Evolutionary conservation across 129 eudicot genomes (phyloP), one percentile per base, ranked within the genome.

Genomic region (Tagetes erecta): DNA sequence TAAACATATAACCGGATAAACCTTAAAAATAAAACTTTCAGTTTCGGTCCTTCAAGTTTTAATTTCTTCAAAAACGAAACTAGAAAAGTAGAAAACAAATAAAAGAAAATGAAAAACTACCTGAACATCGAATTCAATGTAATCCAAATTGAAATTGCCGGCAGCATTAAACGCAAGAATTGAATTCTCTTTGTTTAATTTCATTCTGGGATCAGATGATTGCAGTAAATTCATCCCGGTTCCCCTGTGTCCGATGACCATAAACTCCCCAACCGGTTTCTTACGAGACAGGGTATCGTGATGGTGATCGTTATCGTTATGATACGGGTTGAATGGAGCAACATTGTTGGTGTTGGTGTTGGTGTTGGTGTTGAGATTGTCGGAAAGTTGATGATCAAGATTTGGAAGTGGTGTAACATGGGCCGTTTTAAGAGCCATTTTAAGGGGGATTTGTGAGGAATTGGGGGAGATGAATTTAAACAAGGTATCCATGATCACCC

Each of bases 71-170:
- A 20, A 20, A 20, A 20, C 27, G 27, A 20, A 20, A 20, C n/a
- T 5, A 3, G 27, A 50, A 1, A 11, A 27, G 0, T 4, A 8
- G 1, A 56, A 20, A 36, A 5, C 4, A 4, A 47, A 45, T 2
- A 4, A 0, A 38, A 14, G 38, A 20, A 9, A 2, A 50, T 59
- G 1, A 57, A 70, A 45, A 36, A 68, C 59, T 64, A 84, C 96
- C 96, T 89, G 96, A 82, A 89, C 91, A 45, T 89, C 96, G 57
- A 89, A 89, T 58, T 89, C 91, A 73, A 89, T 59, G 51, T 74
- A 82, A 71, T 89, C 84, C 20, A 89, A 64, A 51, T 78, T 31
- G 64, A 81, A 84, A n/a, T 78, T 73, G 1, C 74, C 91, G 8
- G 96, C 95, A 3, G 72, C 50, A 75, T 89, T 89, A 47, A 89